phyloP scores from a whole-genome alignment of 2,329 filamentous ascomycete species.

The Fusarium xyrophilum region DNA sequence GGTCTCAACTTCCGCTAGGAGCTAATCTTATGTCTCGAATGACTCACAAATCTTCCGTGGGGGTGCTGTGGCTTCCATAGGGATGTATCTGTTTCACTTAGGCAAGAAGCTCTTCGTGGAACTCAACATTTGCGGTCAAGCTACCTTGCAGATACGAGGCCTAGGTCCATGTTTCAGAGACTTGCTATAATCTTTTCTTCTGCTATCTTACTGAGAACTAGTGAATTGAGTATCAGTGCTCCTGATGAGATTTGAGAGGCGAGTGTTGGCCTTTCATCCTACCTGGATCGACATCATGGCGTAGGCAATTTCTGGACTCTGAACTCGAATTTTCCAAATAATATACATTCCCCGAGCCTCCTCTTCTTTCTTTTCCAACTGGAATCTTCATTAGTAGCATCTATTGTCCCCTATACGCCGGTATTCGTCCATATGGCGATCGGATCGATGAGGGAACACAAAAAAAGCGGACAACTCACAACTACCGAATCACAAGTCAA shows the following conservation, averaged over 20 bases:
- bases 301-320: not conserved
- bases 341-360: accelerated
- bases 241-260: not conserved
- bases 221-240: accelerated
- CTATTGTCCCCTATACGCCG: accelerated
- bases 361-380: not conserved
- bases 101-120: not conserved
- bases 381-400: accelerated
- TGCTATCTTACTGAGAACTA: accelerated
- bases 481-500: not conserved
- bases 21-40: not conserved
- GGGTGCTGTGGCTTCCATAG: accelerated
- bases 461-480: not conserved
- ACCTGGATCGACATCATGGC: not conserved
- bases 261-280: not conserved
- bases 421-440: too few relatives aligned
- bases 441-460: not conserved
- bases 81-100: not conserved
- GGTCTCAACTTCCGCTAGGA: accelerated
- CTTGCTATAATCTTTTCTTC: accelerated
- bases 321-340: accelerated
- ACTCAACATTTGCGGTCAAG: accelerated
- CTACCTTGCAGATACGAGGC: accelerated
- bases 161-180: not conserved
- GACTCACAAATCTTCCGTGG: accelerated